Conservation (phyloP, 306 rosid species). For the Inga oerstediana region DNA sequence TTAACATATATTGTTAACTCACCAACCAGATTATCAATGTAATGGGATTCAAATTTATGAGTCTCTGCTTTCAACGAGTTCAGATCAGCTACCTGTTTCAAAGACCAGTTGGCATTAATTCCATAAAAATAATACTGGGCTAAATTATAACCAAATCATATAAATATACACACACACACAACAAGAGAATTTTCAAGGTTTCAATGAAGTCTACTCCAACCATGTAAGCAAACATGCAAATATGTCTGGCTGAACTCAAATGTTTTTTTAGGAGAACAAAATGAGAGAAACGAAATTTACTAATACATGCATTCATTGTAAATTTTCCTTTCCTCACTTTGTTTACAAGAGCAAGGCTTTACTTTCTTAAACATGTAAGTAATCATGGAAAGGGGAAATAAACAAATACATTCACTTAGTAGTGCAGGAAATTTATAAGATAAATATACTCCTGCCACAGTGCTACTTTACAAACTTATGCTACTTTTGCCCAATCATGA, state of each 20-base stretch:
- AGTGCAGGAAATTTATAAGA: neutral
- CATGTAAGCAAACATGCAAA: neutral
- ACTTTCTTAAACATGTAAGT: neutral
- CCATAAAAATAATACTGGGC: constrained; percentile 1
- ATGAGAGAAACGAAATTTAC: neutral
- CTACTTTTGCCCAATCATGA: neutral
- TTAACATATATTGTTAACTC: constrained; percentile 33
- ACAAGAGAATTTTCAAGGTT: neutral
- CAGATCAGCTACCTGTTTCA: constrained; percentile 79
- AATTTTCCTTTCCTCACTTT: neutral
- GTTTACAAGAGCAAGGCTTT: neutral
- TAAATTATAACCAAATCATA: neutral
- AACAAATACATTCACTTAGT: neutral
- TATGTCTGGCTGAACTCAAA: neutral
- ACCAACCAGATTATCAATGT: constrained; percentile 79
- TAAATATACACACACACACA: neutral
- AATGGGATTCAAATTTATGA: constrained; percentile 90
- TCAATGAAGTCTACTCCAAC: neutral
- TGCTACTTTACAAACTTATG: neutral
- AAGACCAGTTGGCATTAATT: constrained; percentile 27
- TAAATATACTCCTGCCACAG: neutral
- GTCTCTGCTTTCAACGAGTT: constrained; percentile 73
- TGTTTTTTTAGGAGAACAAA: neutral
- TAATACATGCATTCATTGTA: neutral
- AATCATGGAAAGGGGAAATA: neutral